Conservation (phyloP, 768 basidiomycete genomes). For the Podaxis sp. region DNA sequence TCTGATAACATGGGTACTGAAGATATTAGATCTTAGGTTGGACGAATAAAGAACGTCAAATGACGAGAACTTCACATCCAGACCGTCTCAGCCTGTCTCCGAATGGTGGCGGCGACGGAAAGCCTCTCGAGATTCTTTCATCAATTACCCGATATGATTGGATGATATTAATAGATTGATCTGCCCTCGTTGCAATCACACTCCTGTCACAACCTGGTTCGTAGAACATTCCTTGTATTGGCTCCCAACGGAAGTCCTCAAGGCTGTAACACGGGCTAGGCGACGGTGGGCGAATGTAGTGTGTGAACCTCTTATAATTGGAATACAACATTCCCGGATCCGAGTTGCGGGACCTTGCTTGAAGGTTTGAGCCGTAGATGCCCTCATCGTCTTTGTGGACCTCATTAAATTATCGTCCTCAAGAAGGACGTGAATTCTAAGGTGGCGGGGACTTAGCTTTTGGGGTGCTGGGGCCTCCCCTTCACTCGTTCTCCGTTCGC, state of each 20-base stretch:
- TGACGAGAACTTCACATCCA: conserved; percentile 1
- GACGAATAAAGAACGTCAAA: conserved; percentile 4
- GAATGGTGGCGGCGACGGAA: conserved; percentile 4
- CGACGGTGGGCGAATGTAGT: not conserved
- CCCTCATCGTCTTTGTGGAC: not conserved
- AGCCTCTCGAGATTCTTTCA: not conserved
- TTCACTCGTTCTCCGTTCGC: conserved; percentile 5
- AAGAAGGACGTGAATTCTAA: not conserved
- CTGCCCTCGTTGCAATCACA: conserved; percentile 14
- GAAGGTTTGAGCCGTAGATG: not conserved
- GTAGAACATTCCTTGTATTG: conserved; percentile 12
- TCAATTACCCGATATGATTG: conserved; percentile 9
- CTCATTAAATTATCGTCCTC: not conserved
- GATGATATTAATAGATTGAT: conserved; percentile 14
- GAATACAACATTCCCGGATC: conserved; percentile 2
- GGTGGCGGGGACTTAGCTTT: not conserved
- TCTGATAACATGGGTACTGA: not conserved
- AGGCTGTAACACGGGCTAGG: conserved; percentile 5
- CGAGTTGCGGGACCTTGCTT: not conserved
- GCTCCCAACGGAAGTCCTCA: conserved; percentile 2
- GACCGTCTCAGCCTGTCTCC: not conserved
- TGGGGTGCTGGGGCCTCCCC: not conserved
- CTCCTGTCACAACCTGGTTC: conserved; percentile 9
- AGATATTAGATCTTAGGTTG: not conserved
- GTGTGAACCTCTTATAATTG: not conserved